Conservation (phyloP, 768 basidiomycete species). For the Tephrocybe sp. region DNA sequence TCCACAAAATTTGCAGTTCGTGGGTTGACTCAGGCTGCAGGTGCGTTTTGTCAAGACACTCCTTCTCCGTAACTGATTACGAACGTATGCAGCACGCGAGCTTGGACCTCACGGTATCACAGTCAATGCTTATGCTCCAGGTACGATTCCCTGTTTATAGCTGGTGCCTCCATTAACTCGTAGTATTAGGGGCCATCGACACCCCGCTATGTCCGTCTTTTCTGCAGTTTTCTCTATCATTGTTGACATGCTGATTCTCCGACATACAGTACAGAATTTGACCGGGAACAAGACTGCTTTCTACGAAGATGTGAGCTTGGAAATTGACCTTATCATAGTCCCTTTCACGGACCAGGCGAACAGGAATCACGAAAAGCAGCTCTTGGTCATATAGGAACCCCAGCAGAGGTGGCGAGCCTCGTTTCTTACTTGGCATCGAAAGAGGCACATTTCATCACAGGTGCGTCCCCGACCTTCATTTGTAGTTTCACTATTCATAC, state of each 20-base stretch:
- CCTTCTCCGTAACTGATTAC: neutral
- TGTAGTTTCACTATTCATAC: neutral
- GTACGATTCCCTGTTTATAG: neutral
- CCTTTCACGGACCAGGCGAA: neutral
- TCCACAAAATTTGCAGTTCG: conserved; percentile 40
- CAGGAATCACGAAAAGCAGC: neutral
- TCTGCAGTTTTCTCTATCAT: no score
- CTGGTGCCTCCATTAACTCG: neutral
- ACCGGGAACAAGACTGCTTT: neutral
- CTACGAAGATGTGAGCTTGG: neutral
- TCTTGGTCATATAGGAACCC: conserved; percentile 6
- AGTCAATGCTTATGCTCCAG: conserved; percentile 31
- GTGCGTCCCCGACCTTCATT: neutral
- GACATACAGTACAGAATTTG: conserved; percentile 1
- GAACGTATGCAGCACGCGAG: conserved; percentile 17
- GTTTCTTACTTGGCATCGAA: conserved; percentile 23
- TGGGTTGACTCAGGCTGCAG: conserved; percentile 31
- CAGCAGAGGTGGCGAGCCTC: conserved; percentile 14
- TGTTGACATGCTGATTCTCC: neutral
- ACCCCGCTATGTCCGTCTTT: conserved; percentile 2
- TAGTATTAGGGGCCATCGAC: conserved; percentile 4
- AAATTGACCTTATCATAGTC: neutral
- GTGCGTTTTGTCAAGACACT: conserved; percentile 8
- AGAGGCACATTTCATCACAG: conserved; percentile 19
- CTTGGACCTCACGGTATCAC: conserved; percentile 26